A percentile compares a stretch with the other conserved stretches of the same genome.
phyloP scores from a whole-genome alignment of 169 alveolate species.

The Plasmodium chabaudi region DNA sequence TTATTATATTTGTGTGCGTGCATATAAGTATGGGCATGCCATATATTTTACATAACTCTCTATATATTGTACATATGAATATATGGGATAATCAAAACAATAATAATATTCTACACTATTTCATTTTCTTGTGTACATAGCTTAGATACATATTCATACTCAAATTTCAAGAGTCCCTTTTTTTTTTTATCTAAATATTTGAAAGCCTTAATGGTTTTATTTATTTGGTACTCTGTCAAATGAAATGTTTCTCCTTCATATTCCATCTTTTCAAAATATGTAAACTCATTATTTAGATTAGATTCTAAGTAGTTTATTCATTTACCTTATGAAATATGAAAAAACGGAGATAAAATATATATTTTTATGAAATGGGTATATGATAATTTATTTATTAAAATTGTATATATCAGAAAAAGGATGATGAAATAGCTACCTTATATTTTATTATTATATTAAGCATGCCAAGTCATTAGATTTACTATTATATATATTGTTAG shows the following conservation, averaged over 20 bases:
- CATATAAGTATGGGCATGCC: not conserved
- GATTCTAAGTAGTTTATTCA: not conserved
- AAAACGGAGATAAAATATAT: not conserved
- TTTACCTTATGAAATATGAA: not conserved
- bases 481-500: too few relatives aligned
- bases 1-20: not conserved
- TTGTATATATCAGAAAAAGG: not conserved
- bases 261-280: slow-evolving; percentile 39
- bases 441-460: not conserved
- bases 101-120: not conserved
- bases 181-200: slow-evolving; percentile 74
- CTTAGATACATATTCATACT: slow-evolving; percentile 31
- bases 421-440: not conserved
- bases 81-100: not conserved
- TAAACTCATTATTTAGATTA: not conserved
- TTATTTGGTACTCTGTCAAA: slow-evolving; percentile 73
- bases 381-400: not conserved
- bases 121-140: not conserved
- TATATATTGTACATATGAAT: slow-evolving; percentile 5
- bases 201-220: slow-evolving; percentile 64
- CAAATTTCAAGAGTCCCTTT: slow-evolving; percentile 50
- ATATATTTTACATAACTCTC: not conserved
- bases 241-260: slow-evolving; percentile 73
- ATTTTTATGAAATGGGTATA: not conserved
- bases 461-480: not conserved